These are phyloP conservation scores for Metarhizium sp. DNA, from an alignment of 2,329 filamentous ascomycete genomes.

Conservation along the genomic window DNA sequence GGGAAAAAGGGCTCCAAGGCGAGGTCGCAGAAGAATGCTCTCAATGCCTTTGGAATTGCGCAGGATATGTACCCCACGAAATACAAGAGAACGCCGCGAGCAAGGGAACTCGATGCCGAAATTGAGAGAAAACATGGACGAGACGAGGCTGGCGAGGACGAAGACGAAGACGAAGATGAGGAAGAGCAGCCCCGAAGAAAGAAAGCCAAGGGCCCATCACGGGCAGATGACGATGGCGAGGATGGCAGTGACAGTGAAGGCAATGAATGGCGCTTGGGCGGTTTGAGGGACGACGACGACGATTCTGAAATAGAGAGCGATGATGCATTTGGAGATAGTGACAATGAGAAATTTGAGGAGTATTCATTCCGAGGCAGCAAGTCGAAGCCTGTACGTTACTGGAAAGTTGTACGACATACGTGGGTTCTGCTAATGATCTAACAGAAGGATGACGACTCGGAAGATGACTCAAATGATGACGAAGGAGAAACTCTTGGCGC, in stretches of 20 bases:
- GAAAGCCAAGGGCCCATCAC: constrained; percentile 31
- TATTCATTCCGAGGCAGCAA: constrained; percentile 49
- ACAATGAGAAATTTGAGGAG: constrained; percentile 75
- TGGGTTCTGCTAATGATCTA: not conserved
- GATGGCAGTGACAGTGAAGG: constrained; percentile 78
- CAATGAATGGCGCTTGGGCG: constrained; percentile 74
- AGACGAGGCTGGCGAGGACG: constrained; percentile 36
- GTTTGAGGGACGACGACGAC: constrained; percentile 43
- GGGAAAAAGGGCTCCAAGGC: constrained; percentile 35
- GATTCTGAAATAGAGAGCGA: constrained; percentile 58
- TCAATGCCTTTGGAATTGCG: constrained; percentile 50
- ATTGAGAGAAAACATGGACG: constrained; percentile 33
- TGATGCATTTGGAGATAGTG: constrained; percentile 82
- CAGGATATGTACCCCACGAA: constrained; percentile 40
- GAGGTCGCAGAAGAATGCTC: constrained; percentile 38
- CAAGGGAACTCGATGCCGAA: constrained; percentile 41
- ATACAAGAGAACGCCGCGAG: constrained; percentile 38
- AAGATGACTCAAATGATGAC: constrained; percentile 50
- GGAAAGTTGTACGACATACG: not conserved
- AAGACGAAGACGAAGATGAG: constrained; percentile 33
- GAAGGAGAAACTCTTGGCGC: constrained; percentile 50
- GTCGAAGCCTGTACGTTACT: constrained; percentile 18
- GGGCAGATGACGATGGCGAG: constrained; percentile 50
- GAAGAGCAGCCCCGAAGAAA: constrained; percentile 34
- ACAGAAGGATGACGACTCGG: constrained; percentile 17